Evolutionary conservation across 306 rosid genomes (phyloP), one percentile per base, ranked within the genome.

Genomic region (Hippophae rhamnoides): DNA sequence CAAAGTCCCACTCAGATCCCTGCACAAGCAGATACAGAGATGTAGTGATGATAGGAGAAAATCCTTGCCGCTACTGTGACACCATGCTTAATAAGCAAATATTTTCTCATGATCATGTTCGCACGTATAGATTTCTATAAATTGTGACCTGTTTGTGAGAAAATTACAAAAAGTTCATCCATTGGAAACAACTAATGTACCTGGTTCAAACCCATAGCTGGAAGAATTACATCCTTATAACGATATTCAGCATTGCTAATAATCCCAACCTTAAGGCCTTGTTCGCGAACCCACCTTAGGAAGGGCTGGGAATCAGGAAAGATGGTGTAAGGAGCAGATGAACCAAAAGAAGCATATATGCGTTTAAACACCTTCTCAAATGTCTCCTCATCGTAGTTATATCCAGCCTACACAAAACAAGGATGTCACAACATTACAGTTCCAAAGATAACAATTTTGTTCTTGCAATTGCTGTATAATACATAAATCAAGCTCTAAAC

Each of bases 1-100:
- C 96, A 14, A 92, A 92, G 81, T 92, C 96, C 96, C 99, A 92
- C 63, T 87, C 95, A 43, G 84, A 76, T 78, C 93, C 96, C 99
- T 92, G 89, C 72, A 71, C 57, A 71, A 49, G 72, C 53, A 47
- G 44, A 55, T 48, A 42, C 43, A 38, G 11, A 38, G 38, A 1
- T 44, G 68, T 65, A 68, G 56, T 23, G 9, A 43, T 46, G 42
- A 45, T 10, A 31, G 11, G 13, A 49, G 23, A 18, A n/a, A 6
- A 13, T 14, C 13, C 8, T 26, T 41, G 40, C 26, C 13, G 25
- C 13, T 3, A 27, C 7, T 43, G n/a, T 7, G 38, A 11, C 2
- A 52, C 14, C 0, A 47, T 45, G 4, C 9, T 12, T 18, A 8
- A 12, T 9, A 25, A 26, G 5, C 10, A 49, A 23, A 13, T 49